Evolutionary conservation across 345 rosid species (phyloP).

Genomic region (Sisymbrium irio): DNA sequence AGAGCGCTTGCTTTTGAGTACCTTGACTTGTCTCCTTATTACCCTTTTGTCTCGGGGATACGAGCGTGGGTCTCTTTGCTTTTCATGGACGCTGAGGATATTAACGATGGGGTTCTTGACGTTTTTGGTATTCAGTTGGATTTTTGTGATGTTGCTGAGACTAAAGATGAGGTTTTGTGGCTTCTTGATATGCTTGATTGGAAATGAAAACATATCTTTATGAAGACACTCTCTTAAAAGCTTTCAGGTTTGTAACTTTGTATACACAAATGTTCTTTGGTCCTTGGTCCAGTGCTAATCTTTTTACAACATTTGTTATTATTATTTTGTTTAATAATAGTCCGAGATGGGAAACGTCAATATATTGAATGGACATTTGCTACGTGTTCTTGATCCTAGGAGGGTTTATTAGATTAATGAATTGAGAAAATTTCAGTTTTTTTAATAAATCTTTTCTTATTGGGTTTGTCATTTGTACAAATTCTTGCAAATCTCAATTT

Average conservation of each 20-base stretch:
- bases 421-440: too few relatives aligned
- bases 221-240: not conserved
- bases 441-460: too few relatives aligned
- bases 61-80: constrained; percentile 88
- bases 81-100: constrained; percentile 62
- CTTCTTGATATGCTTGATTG: constrained; percentile 91
- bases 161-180: constrained; percentile 90
- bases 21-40: constrained; percentile 71
- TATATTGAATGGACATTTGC: not conserved
- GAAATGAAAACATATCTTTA: constrained; percentile 47
- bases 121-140: constrained; percentile 90
- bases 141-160: constrained; percentile 74
- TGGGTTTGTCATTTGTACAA: too few relatives aligned
- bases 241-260: not conserved
- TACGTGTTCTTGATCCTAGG: not conserved
- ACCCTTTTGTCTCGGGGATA: constrained; percentile 73
- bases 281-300: not conserved
- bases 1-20: constrained; percentile 82
- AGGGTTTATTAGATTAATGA: too few relatives aligned
- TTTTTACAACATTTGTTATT: not conserved
- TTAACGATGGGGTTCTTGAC: constrained; percentile 52
- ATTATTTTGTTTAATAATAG: not conserved
- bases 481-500: too few relatives aligned
- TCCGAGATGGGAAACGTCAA: too few relatives aligned
- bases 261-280: not conserved